Percentiles rank a stretch among this genome's conserved stretches.
Evolutionary conservation across 2,329 filamentous ascomycete genomes (phyloP).

Genomic region (Diplodia mutila): DNA sequence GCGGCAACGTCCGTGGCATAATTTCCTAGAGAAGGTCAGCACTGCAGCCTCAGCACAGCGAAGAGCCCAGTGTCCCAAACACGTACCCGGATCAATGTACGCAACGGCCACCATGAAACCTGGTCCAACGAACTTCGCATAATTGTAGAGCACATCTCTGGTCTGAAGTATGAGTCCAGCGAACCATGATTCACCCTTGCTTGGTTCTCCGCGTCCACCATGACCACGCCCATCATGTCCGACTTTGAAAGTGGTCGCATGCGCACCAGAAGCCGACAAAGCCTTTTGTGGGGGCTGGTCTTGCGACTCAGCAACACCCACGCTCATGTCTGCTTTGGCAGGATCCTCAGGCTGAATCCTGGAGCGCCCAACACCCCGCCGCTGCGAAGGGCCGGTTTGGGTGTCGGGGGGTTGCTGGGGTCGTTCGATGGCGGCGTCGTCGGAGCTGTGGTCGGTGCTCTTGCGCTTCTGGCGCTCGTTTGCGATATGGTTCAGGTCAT

Average conservation of each 20-base stretch:
- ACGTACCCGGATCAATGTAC: slow-evolving; percentile 53
- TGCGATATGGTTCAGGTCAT: slow-evolving; percentile 64
- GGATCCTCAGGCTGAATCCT: neutral
- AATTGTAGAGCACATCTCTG: slow-evolving; percentile 47
- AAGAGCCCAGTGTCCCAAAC: neutral
- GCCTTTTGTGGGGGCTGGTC: neutral
- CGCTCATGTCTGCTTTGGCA: slow-evolving; percentile 14
- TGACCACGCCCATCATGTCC: neutral
- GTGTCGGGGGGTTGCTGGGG: slow-evolving; percentile 12
- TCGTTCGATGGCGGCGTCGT: slow-evolving; percentile 31
- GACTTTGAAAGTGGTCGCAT: neutral
- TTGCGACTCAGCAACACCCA: neutral
- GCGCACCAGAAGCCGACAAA: neutral
- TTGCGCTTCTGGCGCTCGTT: slow-evolving; percentile 60
- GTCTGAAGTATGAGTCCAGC: neutral
- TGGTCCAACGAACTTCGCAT: slow-evolving; percentile 65
- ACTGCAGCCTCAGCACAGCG: neutral
- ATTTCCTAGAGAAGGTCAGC: slow-evolving; percentile 55
- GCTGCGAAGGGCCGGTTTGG: neutral
- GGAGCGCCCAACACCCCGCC: slow-evolving; percentile 13
- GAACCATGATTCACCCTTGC: neutral
- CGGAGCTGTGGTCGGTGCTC: slow-evolving; percentile 35
- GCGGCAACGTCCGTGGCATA: slow-evolving; percentile 73
- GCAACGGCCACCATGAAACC: slow-evolving; percentile 64
- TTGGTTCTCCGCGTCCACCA: neutral